Evolutionary conservation across 805 yeast genomes (phyloP).

Genomic region (Diddensiella santjacobensis): DNA sequence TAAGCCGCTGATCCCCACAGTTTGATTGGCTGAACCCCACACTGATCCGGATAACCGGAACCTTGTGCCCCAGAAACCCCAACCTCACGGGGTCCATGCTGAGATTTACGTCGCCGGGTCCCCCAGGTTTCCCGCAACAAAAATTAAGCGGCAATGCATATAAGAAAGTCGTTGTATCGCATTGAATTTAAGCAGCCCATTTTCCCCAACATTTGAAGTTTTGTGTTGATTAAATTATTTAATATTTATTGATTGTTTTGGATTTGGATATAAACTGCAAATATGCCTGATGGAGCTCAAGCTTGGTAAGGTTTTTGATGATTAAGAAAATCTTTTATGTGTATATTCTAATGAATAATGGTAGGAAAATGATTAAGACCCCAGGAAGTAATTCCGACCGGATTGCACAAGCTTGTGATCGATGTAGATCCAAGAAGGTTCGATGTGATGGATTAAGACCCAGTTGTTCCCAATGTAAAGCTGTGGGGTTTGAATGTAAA

Average conservation of each 20-base stretch:
- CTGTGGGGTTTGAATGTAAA: constrained; percentile 83
- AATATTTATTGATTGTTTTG: background rate
- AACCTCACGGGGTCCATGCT: no score
- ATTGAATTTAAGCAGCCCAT: background rate
- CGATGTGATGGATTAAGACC: constrained; percentile 69
- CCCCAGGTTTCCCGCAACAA: no score
- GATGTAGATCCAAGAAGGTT: constrained; percentile 70
- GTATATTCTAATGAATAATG: background rate
- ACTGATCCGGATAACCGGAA: no score
- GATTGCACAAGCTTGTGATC: constrained; percentile 87
- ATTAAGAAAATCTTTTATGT: background rate
- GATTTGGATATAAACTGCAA: constrained; percentile 5
- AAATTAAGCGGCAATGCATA: no score
- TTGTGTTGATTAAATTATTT: no score
- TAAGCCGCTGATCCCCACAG: no score
- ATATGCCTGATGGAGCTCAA: constrained; percentile 40
- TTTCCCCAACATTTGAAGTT: background rate
- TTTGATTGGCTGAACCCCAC: no score
- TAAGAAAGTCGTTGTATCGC: background rate
- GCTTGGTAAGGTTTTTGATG: constrained; percentile 26
- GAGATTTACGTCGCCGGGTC: no score
- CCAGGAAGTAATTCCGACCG: constrained; percentile 65
- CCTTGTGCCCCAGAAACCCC: no score
- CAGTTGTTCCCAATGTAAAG: constrained; percentile 75
- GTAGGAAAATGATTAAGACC: constrained; percentile 55